phyloP scores from a whole-genome alignment of 108 stramenopile genomes.

The Skeletonema grethae region DNA sequence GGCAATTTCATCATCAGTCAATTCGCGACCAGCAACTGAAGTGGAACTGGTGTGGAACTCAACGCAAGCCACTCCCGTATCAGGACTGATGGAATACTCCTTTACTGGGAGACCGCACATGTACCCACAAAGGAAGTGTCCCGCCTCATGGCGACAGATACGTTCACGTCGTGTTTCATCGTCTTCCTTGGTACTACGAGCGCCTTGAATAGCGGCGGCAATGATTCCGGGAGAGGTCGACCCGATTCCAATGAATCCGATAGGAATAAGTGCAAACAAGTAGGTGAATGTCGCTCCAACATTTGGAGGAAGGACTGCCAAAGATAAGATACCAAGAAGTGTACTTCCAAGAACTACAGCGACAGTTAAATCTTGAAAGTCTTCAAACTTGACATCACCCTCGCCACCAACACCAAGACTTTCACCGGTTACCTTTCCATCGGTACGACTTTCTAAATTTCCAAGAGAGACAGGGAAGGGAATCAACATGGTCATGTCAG shows the following conservation, averaged over 20 bases:
- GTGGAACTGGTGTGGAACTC: conserved; percentile 63
- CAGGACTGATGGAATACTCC: conserved; percentile 50
- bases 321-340: conserved; percentile 54
- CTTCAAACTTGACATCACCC: conserved; percentile 79
- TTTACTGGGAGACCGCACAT: conserved; percentile 81
- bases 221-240: conserved; percentile 74
- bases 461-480: conserved; percentile 71
- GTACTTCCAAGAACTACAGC: conserved; percentile 61
- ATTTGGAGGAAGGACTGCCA: conserved; percentile 78
- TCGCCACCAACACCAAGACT: conserved; percentile 66
- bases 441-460: conserved; percentile 61
- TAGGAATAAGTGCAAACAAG: conserved; percentile 81
- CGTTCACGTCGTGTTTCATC: conserved; percentile 46
- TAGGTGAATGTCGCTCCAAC: conserved; percentile 81
- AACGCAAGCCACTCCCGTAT: conserved; percentile 69
- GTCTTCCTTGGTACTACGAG: conserved; percentile 53
- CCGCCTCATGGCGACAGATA: conserved; percentile 82
- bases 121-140: conserved; percentile 85
- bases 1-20: conserved; percentile 62
- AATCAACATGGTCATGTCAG: conserved; percentile 30
- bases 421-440: conserved; percentile 57
- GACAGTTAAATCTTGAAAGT: conserved; percentile 81
- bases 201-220: conserved; percentile 56
- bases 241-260: conserved; percentile 76
- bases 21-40: conserved; percentile 42